Evolutionary conservation across 352 stramenopile genomes (phyloP).

Genomic region (Pythium utonaiense): DNA sequence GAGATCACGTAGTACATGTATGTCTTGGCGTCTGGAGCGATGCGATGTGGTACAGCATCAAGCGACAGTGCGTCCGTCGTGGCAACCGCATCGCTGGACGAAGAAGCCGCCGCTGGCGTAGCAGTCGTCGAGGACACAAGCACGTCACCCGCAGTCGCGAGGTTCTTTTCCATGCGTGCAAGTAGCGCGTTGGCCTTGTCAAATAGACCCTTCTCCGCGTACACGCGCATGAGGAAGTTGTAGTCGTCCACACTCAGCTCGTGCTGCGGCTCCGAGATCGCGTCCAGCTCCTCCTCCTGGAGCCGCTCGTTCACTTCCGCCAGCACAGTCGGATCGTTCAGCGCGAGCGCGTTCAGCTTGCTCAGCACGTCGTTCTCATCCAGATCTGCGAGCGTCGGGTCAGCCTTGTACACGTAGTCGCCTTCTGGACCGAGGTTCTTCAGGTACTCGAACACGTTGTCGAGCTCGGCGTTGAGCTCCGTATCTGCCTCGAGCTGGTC

Average conservation of each 20-base stretch:
- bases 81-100: background rate
- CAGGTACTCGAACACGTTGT: conserved; percentile 69
- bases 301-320: conserved; percentile 32
- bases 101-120: background rate
- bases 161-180: conserved; percentile 67
- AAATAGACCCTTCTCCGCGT: conserved; percentile 57
- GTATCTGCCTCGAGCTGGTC: conserved; percentile 49
- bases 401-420: conserved; percentile 66
- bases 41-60: conserved; percentile 44
- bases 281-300: conserved; percentile 19
- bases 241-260: conserved; percentile 61
- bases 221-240: conserved; percentile 72
- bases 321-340: conserved; percentile 37
- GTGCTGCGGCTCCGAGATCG: conserved; percentile 12
- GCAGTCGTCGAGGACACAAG: background rate
- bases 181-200: conserved; percentile 71
- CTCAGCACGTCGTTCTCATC: conserved; percentile 55
- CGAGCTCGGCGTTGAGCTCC: conserved; percentile 58
- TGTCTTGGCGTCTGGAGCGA: conserved; percentile 50
- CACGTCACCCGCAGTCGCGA: conserved; percentile 20
- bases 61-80: conserved; percentile 27
- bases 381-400: conserved; percentile 57
- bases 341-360: conserved; percentile 69
- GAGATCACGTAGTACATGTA: conserved; percentile 81
- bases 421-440: conserved; percentile 55